Base-by-base conservation (phyloP, 345 rosid genomes). In the Aethionema arabicum region DNA sequence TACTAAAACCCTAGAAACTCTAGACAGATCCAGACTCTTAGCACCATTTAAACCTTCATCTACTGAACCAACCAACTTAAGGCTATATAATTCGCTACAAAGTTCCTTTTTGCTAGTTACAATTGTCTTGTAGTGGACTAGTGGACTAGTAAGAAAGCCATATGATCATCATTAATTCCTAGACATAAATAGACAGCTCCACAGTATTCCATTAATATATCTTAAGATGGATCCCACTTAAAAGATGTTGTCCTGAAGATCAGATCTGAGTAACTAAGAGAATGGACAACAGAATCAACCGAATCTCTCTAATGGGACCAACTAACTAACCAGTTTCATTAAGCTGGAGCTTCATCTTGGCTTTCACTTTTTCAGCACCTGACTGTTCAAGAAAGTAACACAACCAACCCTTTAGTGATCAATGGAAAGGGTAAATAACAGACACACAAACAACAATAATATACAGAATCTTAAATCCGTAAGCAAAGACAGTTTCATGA, bases 311-410 rank as follows among this genome's bases (percentile, higher is more conserved):
- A 56, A 42, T 49, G 65, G 64, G 59, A 63, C 48, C 37, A 15
- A 65, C 11, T 44, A 65, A 55, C 16, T 67, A 73, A 89, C 98
- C 90, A 45, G 97, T 85, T 74, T 85, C 86, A 68, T 77, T 70
- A 65, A 92, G 98, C 81, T 89, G 95, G 62, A 79, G 72, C 69
- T 87, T 92, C 96, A 82, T 92, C 84, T 77, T 83, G 61, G 97
- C 97, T 74, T 92, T 92, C 52, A 89, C 93, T 68, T 81, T 89
- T 54, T 81, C 97, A 73, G 91, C 91, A 21, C 85, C 80, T 31
- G 88, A 75, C 97, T 89, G 80, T 69, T 49, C 59, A 70, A 37
- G 67, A 76, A 65, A 73, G 57, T 70, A 76, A 56, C 67, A 64
- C 35, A 52, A 37, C 11, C 7, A 47, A 45, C 59, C 44, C 11